Evolutionary conservation across 2,329 filamentous ascomycete genomes (phyloP).

Genomic region (Chaetomium strumarium): DNA sequence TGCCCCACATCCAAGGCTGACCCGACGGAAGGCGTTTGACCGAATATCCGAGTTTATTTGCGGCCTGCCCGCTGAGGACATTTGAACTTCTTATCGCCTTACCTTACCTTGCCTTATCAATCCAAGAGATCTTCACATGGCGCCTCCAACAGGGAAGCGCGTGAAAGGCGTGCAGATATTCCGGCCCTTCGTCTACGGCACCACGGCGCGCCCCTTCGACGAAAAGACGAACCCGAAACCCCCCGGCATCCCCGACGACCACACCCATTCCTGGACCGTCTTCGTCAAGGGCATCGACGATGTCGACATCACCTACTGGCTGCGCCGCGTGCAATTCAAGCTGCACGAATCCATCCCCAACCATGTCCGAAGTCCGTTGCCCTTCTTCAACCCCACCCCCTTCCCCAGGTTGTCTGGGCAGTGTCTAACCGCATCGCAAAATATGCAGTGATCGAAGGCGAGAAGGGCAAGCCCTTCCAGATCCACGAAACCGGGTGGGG

Average conservation of each 20-base stretch:
- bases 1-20: slow-evolving; percentile 21
- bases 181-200: slow-evolving; percentile 67
- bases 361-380: slow-evolving; percentile 64
- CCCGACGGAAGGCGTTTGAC: neutral
- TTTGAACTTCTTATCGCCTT: neutral
- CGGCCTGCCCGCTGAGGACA: too few relatives aligned
- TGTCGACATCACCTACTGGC: slow-evolving; percentile 89
- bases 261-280: slow-evolving; percentile 95
- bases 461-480: slow-evolving; percentile 64
- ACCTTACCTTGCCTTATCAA: slow-evolving; percentile 2
- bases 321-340: slow-evolving; percentile 96
- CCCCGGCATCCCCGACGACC: slow-evolving; percentile 71
- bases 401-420: neutral
- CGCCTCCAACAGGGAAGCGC: slow-evolving; percentile 57
- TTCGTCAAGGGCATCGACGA: slow-evolving; percentile 88
- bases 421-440: neutral
- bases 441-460: slow-evolving; percentile 60
- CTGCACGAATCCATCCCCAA: slow-evolving; percentile 96
- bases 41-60: too few relatives aligned
- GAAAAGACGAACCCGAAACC: slow-evolving; percentile 73
- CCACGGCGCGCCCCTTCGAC: slow-evolving; percentile 72
- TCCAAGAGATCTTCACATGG: slow-evolving; percentile 44
- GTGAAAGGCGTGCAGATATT: slow-evolving; percentile 60
- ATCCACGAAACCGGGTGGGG: slow-evolving; percentile 95
- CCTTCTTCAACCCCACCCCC: neutral